phyloP scores from a whole-genome alignment of 306 rosid species.

The Canavalia gladiata region DNA sequence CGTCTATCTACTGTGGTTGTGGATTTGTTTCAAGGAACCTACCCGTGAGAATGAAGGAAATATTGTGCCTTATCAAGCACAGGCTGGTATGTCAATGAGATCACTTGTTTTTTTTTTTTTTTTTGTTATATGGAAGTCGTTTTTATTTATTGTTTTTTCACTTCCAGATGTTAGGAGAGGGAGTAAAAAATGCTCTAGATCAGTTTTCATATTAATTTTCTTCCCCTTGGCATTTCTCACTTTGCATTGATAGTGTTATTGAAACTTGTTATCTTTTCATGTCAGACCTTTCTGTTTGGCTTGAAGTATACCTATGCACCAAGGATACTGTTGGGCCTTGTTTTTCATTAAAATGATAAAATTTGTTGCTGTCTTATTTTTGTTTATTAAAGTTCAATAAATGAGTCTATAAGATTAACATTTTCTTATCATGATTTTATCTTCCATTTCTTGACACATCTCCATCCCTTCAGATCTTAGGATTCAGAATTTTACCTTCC shows the following conservation, averaged over 20 bases:
- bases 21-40: slow-evolving; percentile 90
- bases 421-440: background rate
- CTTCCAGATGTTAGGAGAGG: background rate
- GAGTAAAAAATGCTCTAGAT: background rate
- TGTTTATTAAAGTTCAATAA: background rate
- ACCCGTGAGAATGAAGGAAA: slow-evolving; percentile 52
- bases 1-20: slow-evolving; percentile 79
- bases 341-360: background rate
- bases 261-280: background rate
- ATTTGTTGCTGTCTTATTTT: background rate
- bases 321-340: background rate
- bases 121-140: slow-evolving; percentile 15
- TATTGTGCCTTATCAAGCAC: slow-evolving; percentile 50
- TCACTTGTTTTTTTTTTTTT: background rate
- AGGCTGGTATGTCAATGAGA: slow-evolving; percentile 59
- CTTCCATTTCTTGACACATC: background rate
- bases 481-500: background rate
- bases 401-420: background rate
- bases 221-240: background rate
- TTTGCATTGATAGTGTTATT: background rate
- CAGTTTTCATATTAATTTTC: background rate
- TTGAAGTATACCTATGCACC: background rate
- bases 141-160: background rate
- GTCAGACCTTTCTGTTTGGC: background rate
- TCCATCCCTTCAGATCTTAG: background rate